phyloP scores from a whole-genome alignment of 768 basidiomycete species.

The Tylopilus plumbeoviolaceoides region DNA sequence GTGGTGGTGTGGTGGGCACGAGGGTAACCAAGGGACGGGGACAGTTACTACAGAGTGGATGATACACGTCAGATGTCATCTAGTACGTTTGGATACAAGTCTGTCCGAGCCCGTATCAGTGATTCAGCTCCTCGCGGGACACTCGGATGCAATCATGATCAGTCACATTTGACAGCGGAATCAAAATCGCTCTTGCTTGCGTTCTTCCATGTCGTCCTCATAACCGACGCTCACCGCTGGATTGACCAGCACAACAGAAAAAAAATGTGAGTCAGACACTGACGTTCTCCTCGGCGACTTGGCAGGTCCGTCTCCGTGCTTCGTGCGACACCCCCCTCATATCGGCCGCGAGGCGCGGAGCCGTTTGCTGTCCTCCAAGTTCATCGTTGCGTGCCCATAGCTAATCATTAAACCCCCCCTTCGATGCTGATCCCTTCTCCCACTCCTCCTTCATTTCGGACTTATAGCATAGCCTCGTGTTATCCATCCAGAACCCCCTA shows the following conservation, averaged over 20 bases:
- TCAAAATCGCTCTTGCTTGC: conserved; percentile 17
- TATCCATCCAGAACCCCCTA: conserved; percentile 27
- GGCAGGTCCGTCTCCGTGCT: conserved; percentile 7
- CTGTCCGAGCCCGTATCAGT: no score
- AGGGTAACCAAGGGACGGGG: conserved; percentile 16
- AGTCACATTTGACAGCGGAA: conserved; percentile 29
- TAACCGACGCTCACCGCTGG: conserved; percentile 16
- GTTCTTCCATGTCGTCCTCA: conserved; percentile 24
- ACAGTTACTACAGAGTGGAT: conserved; percentile 24
- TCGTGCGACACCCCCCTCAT: conserved; percentile 1
- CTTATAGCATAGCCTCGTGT: conserved; percentile 35
- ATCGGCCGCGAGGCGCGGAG: conserved; percentile 25
- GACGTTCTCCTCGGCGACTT: neutral
- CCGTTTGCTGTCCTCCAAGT: conserved; percentile 24
- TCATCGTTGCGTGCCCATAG: conserved; percentile 26
- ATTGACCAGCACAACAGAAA: conserved; percentile 6
- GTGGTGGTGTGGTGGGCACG: conserved; percentile 1
- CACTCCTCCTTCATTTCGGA: conserved; percentile 33
- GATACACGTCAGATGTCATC: conserved; percentile 7
- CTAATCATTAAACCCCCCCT: conserved; percentile 31
- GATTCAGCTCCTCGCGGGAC: no score
- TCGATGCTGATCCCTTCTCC: conserved; percentile 34
- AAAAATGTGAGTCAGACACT: conserved; percentile 21
- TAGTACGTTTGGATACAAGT: conserved; percentile 26
- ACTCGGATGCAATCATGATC: conserved; percentile 15